These are phyloP conservation scores for Phytophthora quininea DNA, from an alignment of 352 stramenopile genomes.

Conservation along the genomic window DNA sequence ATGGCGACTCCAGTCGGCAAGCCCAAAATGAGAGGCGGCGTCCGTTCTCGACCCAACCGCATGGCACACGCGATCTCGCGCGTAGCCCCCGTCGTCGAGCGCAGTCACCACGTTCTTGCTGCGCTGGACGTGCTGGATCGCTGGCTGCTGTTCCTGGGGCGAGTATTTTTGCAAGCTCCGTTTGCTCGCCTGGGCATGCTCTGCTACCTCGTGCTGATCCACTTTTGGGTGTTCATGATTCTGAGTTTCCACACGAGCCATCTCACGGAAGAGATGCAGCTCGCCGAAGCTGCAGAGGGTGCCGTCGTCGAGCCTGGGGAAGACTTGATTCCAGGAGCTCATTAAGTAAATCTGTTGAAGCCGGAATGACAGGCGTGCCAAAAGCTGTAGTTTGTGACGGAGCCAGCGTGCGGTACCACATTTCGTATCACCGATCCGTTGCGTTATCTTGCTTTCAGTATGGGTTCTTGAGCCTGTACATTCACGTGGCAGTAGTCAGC, in stretches of 20 bases:
- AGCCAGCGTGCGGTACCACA: too few relatives aligned
- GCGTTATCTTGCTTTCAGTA: too few relatives aligned
- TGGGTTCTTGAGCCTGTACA: too few relatives aligned
- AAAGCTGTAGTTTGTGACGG: background rate
- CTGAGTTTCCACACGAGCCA: conserved; percentile 90
- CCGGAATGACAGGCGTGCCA: too few relatives aligned
- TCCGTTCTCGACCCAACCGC: conserved; percentile 61
- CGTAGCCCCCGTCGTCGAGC: conserved; percentile 71
- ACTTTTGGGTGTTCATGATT: conserved; percentile 88
- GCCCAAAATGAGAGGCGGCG: conserved; percentile 14
- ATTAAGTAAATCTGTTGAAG: background rate
- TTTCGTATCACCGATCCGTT: background rate
- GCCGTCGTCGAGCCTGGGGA: conserved; percentile 28
- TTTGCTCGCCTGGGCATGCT: conserved; percentile 77
- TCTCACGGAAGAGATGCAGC: conserved; percentile 77
- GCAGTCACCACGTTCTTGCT: conserved; percentile 68
- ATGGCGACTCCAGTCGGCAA: conserved; percentile 60
- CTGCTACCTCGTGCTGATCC: conserved; percentile 81
- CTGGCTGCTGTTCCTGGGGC: conserved; percentile 79
- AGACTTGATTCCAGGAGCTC: conserved; percentile 32
- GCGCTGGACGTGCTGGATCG: conserved; percentile 71
- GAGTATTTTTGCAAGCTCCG: conserved; percentile 77
- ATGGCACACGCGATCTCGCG: conserved; percentile 70
- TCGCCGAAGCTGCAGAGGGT: conserved; percentile 14
- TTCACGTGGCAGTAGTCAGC: conserved; percentile 2